Evolutionary conservation across 2,329 filamentous ascomycete species (phyloP), one percentile per base, ranked within the genome.

Genomic region (Epichloe bromicola): DNA sequence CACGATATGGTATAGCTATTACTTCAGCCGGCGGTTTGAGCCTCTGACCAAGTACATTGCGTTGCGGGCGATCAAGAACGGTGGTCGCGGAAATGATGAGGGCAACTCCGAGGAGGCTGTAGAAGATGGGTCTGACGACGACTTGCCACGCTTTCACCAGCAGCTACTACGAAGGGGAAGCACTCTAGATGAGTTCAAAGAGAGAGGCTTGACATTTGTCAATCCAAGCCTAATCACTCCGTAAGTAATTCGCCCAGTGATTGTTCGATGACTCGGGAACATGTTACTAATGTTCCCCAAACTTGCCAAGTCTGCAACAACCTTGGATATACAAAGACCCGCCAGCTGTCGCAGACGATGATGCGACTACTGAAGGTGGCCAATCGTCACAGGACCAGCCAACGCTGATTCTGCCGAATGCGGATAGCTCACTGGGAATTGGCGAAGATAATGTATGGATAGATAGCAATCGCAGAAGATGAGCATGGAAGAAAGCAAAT

Each of bases 31-130:
- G 43, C 86, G 85, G 1, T 98, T 93, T 60, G 86, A 88, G 60
- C 91, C 93, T 0, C 70, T 98, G 53, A 95, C 90, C 66, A 85
- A 82, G 59, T 96, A 93, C 64, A 97, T 98, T 63, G 89, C 94
- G 30, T 72, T 98, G 43, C 79, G 88, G 55, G 95, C 88, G 60
- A 88, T 98, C 53, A 79, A 83, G 57, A 74, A 80, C 26, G 54
- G 56, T 0, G 75, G 79, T 3, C 72, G 76, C 10, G 61, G 62
- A 8, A 73, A 76, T 14, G 62, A 63, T 7, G 59, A 60, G 2
- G 65, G 69, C n/a, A 61, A 68, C 30, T 57, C 62, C 12, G 65
- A 66, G 37, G 61, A 66, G 42, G 62, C 64, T 3, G 57, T 66
- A 30, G 65, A 67, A n/a, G 64, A 64, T 2, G 65, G 64, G 14